A percentile compares a stretch with the other conserved stretches of the same genome.
Conservation (phyloP, 495 filamentous ascomycete genomes). For the Penicillium waksmanii region DNA sequence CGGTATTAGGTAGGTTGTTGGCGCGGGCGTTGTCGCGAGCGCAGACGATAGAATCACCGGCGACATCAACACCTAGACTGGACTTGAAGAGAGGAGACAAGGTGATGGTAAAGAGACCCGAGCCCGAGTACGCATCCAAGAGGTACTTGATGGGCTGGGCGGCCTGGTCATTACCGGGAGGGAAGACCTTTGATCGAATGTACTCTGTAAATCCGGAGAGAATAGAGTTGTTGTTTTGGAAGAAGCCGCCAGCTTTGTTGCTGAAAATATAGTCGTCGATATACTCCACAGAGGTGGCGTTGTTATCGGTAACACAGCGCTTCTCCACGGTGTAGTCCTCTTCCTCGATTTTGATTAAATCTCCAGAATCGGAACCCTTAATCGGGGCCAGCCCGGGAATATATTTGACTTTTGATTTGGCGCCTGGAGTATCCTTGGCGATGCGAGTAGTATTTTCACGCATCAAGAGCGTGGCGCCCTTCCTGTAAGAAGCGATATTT, state of each 20-base stretch:
- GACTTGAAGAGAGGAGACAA: conserved; percentile 78
- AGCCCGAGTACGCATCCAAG: conserved; percentile 96
- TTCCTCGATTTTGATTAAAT: conserved; percentile 39
- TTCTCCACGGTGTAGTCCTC: conserved; percentile 71
- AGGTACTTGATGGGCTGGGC: conserved; percentile 71
- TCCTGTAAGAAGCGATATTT: conserved; percentile 71
- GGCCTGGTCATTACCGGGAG: conserved; percentile 33
- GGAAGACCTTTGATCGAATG: conserved; percentile 79
- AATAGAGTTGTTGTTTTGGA: conserved; percentile 99
- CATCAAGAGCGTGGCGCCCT: conserved; percentile 85
- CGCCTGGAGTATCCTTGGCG: conserved; percentile 46
- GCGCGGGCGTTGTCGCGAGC: conserved; percentile 75
- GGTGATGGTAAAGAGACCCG: conserved; percentile 94
- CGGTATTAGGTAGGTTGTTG: conserved; percentile 72
- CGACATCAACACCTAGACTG: conserved; percentile 72
- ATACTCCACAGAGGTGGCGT: conserved; percentile 80
- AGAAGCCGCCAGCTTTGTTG: conserved; percentile 91
- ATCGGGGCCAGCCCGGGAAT: conserved; percentile 20
- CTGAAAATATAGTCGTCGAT: conserved; percentile 82
- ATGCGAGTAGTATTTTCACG: conserved; percentile 81
- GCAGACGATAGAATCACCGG: conserved; percentile 69
- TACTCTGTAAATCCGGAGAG: conserved; percentile 87
- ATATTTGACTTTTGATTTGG: conserved; percentile 18
- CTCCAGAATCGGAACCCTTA: conserved; percentile 35
- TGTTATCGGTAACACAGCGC: conserved; percentile 82